Conservation (phyloP, 108 stramenopile species). For the Ochromonas danica region DNA sequence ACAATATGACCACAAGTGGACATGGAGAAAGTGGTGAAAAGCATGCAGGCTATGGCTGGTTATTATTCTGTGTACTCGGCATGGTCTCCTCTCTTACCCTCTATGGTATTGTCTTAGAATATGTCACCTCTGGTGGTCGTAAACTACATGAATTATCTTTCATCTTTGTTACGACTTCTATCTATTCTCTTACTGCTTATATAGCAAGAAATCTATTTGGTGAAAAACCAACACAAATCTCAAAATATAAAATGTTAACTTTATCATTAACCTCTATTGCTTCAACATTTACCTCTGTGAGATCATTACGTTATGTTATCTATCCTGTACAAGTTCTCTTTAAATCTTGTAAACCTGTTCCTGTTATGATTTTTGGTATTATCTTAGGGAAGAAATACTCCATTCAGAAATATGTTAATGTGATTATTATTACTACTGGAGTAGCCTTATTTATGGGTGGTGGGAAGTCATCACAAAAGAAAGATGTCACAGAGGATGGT, state of each 20-base stretch:
- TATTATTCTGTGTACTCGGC: conserved; percentile 79
- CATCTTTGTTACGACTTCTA: conserved; percentile 82
- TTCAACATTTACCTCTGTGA: conserved; percentile 86
- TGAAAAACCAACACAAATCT: conserved; percentile 84
- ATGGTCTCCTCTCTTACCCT: conserved; percentile 81
- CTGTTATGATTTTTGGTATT: conserved; percentile 95
- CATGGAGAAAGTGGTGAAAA: no score
- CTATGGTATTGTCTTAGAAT: conserved; percentile 89
- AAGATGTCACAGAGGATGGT: neutral
- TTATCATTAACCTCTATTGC: conserved; percentile 91
- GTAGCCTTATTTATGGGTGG: conserved; percentile 96
- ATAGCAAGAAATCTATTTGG: conserved; percentile 67
- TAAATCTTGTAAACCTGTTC: conserved; percentile 96
- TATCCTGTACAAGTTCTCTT: conserved; percentile 90
- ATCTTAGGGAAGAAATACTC: conserved; percentile 90
- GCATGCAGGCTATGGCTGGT: conserved; percentile 52
- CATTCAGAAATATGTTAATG: conserved; percentile 84
- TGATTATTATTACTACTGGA: conserved; percentile 80
- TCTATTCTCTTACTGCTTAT: conserved; percentile 75
- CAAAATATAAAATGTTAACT: conserved; percentile 40
- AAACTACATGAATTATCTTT: conserved; percentile 88
- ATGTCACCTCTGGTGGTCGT: conserved; percentile 83
- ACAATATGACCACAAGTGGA: no score
- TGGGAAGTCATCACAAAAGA: conserved; percentile 40
- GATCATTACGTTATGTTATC: conserved; percentile 79